Evolutionary conservation across 129 eudicot species (phyloP), one percentile per base, ranked within the genome.

Genomic region (Flaveria ramosissima): DNA sequence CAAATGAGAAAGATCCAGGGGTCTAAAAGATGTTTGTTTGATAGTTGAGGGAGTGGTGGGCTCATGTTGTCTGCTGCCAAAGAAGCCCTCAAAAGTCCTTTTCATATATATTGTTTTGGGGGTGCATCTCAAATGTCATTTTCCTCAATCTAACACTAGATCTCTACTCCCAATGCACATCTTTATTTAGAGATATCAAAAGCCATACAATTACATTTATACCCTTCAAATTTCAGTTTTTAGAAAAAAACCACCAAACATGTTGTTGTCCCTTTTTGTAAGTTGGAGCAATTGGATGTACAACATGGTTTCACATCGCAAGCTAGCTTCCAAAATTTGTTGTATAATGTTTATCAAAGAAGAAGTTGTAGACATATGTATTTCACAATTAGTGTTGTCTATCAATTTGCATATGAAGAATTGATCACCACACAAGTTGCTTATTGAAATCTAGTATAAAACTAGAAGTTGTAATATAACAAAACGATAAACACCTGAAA

Each of bases 11-110:
- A 63, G 23, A 27, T 56, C 10, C 9, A 30, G 76, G 62, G 82
- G 62, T 36, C 17, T 78, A 59, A 57, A 59, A 57, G 71, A 70
- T 30, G 64, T 70, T 59, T 78, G 41, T 78, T 70, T 45, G 77
- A 78, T 70, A 78, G 71, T 78, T 78, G 50, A 75, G 63, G 79
- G 72, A 45, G 79, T 75, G 63, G 63, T 78, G 77, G 82, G 82
- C 63, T 71, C 71, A 57, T 45, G 6, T 19, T 78, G 76, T 69
- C 82, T 70, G 72, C 79, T 47, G 46, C 52, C 30, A 17, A 77
- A 67, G 46, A 56, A 48, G 46, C 82, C 71, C 62, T 70, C 76
- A 11, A 78, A 45, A 32, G 76, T 78, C 82, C 4, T 46, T 78
- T 27, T 70, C 82, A 69, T 70, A 26, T 24, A 45, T 46, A 16